Percentiles rank a stretch among this genome's conserved stretches.
Evolutionary conservation across 2,329 filamentous ascomycete species (phyloP).

Genomic region (Neophaeococcomyces mojaviensis): DNA sequence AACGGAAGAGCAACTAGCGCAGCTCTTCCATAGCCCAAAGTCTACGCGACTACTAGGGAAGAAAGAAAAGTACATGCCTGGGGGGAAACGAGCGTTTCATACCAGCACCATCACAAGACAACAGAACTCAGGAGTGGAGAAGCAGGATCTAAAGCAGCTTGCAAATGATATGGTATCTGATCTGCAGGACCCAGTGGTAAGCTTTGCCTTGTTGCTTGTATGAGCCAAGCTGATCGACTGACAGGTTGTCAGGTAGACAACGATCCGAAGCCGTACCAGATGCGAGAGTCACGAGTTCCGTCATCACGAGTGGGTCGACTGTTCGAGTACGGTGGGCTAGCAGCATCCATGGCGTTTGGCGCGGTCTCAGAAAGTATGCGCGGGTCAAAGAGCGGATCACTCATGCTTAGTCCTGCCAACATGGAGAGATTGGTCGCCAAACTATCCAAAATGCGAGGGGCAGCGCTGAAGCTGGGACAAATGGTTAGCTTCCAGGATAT

Average conservation of each 20-base stretch:
- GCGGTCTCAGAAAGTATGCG: conserved; percentile 73
- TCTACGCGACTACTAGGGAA: conserved; percentile 48
- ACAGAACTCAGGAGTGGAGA: conserved; percentile 18
- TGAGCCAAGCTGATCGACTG: conserved; percentile 37
- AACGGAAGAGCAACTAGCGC: conserved; percentile 52
- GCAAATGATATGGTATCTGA: conserved; percentile 42
- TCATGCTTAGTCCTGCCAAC: conserved; percentile 81
- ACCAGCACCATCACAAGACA: conserved; percentile 13
- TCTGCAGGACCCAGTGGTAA: conserved; percentile 26
- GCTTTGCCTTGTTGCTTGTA: conserved; percentile 4
- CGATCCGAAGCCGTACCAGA: conserved; percentile 48
- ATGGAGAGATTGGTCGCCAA: conserved; percentile 90
- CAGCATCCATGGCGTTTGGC: conserved; percentile 90
- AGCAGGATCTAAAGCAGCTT: conserved; percentile 38
- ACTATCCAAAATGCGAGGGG: conserved; percentile 90
- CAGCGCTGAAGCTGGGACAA: conserved; percentile 92
- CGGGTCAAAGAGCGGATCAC: conserved; percentile 50
- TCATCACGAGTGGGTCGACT: conserved; percentile 77
- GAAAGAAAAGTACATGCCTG: conserved; percentile 27
- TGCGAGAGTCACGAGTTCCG: conserved; percentile 84
- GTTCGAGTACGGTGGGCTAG: conserved; percentile 91
- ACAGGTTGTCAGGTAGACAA: conserved; percentile 33
- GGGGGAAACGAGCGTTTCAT: conserved; percentile 15
- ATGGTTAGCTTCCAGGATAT: conserved; percentile 98
- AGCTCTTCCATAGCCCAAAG: conserved; percentile 55